phyloP scores from a whole-genome alignment of 179 eudicot species.

The Monotropa hypopitys region DNA sequence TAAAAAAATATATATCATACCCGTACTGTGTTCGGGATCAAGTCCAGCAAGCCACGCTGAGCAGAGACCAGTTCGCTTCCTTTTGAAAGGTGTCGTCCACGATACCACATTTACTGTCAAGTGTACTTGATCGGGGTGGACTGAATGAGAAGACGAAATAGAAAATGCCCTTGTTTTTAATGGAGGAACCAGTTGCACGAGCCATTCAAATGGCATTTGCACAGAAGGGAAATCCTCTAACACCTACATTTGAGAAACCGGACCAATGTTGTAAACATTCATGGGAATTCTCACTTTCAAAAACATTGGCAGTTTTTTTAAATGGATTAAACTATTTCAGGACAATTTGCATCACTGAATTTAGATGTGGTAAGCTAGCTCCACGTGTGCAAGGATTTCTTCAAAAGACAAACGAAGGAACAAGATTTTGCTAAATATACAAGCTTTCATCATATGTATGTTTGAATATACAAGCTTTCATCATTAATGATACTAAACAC shows the following conservation, averaged over 20 bases:
- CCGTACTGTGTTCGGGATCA: constrained; percentile 54
- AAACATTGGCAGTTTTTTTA: not conserved
- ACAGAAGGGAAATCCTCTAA: constrained; percentile 93
- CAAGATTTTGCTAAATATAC: not conserved
- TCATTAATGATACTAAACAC: not conserved
- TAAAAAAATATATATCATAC: not conserved
- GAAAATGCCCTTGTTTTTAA: constrained; percentile 80
- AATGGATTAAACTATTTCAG: not conserved
- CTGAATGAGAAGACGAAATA: constrained; percentile 72
- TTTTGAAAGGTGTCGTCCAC: constrained; percentile 87
- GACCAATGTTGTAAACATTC: not conserved
- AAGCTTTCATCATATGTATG: not conserved
- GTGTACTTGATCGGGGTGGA: constrained; percentile 82
- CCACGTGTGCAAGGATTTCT: not conserved
- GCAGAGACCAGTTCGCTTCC: constrained; percentile 85
- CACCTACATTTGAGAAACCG: constrained; percentile 32
- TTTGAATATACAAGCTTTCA: not conserved
- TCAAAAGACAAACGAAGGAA: not conserved
- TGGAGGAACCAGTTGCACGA: constrained; percentile 84
- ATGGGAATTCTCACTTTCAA: not conserved
- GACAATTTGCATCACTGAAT: not conserved
- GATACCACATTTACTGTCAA: constrained; percentile 68
- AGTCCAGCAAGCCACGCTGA: constrained; percentile 83
- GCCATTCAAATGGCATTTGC: constrained; percentile 96
- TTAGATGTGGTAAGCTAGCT: not conserved